phyloP scores from a whole-genome alignment of 805 yeast genomes.

The Brettanomyces nanus region DNA sequence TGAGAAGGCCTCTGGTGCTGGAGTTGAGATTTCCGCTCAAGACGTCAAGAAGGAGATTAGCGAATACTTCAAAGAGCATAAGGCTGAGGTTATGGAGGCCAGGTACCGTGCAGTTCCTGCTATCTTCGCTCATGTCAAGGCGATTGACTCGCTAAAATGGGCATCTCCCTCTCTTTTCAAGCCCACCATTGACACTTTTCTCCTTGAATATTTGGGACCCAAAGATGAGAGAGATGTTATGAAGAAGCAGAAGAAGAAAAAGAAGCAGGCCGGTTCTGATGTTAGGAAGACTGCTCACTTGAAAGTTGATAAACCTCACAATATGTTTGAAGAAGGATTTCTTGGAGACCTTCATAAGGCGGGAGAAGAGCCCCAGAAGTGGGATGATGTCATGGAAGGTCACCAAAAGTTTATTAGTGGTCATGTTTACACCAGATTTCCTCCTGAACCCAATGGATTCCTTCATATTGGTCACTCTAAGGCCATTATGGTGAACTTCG shows the following conservation, averaged over 20 bases:
- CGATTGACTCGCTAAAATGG: slow-evolving; percentile 75
- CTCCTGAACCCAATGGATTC: slow-evolving; percentile 98
- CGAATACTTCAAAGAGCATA: slow-evolving; percentile 51
- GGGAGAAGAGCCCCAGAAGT: slow-evolving; percentile 89
- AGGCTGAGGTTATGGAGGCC: slow-evolving; percentile 52
- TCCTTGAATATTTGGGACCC: slow-evolving; percentile 76
- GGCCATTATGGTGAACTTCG: slow-evolving; percentile 96
- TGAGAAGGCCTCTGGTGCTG: slow-evolving; percentile 72
- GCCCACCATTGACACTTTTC: slow-evolving; percentile 73
- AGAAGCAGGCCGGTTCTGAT: background rate
- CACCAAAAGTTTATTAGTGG: slow-evolving; percentile 78
- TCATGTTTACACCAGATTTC: slow-evolving; percentile 86
- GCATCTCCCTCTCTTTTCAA: slow-evolving; percentile 84
- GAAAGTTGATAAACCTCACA: slow-evolving; percentile 31
- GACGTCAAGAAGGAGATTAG: slow-evolving; percentile 53
- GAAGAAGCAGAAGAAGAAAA: slow-evolving; percentile 59
- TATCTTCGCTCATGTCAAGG: slow-evolving; percentile 69
- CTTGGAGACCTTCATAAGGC: slow-evolving; percentile 91
- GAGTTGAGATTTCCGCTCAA: slow-evolving; percentile 59
- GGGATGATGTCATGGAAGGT: slow-evolving; percentile 73
- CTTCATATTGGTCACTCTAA: slow-evolving; percentile 97
- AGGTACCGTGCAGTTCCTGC: slow-evolving; percentile 77
- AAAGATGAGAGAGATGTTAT: slow-evolving; percentile 89
- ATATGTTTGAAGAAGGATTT: slow-evolving; percentile 94
- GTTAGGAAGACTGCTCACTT: slow-evolving; percentile 8